Base-by-base conservation (phyloP, 192 early-diverging fungal genomes). In the Thoreauomyces humboldtii region DNA sequence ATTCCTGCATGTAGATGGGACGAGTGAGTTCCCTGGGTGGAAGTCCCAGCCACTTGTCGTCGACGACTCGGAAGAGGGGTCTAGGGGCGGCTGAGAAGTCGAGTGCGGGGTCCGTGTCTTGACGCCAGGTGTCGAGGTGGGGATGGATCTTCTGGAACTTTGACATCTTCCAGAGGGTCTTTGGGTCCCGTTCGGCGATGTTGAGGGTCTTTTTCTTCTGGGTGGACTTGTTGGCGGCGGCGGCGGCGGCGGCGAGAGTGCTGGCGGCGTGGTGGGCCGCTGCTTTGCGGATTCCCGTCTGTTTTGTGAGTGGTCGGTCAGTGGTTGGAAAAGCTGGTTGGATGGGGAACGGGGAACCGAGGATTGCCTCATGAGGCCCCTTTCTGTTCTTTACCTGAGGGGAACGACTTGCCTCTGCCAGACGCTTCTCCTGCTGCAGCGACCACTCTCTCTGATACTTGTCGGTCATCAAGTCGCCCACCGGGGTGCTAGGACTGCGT, bases 401-500 rank as follows among this genome's bases (percentile, higher is more conserved):
- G 11, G 47, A 55, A 59, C 37, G 50, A 14, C 50, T 67, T 48
- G 17, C 72, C 73, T 52, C 50, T 28, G 52, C 61, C 12, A 50
- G 37, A 11, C 44, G 56, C 29, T 65, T 55, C 27, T 67, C 59
- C n/a, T 71, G 69, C 50, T 72, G 34, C 15, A 29, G 59, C 24
- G 72, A 59, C 81, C 81, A 84, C 56, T 84, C 73, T 11, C 75
- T 69, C 61, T 84, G 77, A 62, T 74, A 84, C 22, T 65, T 63
- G 69, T 85, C 83, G 0, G 80, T 79, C 80, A 85, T 85, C 51
- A 85, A 63, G 11, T 62, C 48, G 24, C 74, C 76, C 1, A 85
- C 83, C 28, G 83, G 83, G 0, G 80, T 82, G 1, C 74, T 77
- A 7, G 83, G 83, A n/a, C 83, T 83, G 38, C n/a, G n/a, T 14